Conservation (phyloP, 1,284 basidiomycete genomes). For the Ceratobasidium sp. region DNA sequence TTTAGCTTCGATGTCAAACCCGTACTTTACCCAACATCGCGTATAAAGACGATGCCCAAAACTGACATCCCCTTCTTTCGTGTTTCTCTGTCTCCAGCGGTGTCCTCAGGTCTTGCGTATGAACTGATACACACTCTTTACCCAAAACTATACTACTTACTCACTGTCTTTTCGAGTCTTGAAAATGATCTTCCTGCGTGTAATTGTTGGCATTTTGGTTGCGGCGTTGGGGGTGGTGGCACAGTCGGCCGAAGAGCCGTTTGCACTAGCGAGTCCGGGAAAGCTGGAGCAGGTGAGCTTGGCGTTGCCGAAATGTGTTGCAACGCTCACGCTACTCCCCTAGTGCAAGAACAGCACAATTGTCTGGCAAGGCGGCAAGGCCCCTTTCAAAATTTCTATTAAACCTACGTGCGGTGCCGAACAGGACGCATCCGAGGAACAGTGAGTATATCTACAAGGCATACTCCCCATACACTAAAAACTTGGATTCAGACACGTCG, state of each 20-base stretch:
- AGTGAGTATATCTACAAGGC: background rate
- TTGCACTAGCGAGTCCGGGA: slow-evolving; percentile 54
- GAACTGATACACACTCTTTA: slow-evolving; percentile 27
- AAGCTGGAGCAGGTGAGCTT: slow-evolving; percentile 60
- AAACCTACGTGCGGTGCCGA: slow-evolving; percentile 40
- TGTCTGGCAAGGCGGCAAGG: slow-evolving; percentile 60
- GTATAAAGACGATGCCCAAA: background rate
- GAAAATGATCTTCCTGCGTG: slow-evolving; percentile 17
- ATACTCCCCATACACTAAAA: background rate
- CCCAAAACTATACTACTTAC: slow-evolving; percentile 7
- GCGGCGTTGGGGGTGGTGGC: slow-evolving; percentile 12
- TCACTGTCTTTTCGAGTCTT: slow-evolving; percentile 9
- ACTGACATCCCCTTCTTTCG: slow-evolving; percentile 16
- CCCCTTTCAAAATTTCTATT: slow-evolving; percentile 66
- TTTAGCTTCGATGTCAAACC: slow-evolving; percentile 6
- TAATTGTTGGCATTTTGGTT: slow-evolving; percentile 1
- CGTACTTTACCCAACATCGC: background rate
- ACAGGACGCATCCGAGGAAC: slow-evolving; percentile 24
- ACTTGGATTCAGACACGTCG: slow-evolving; percentile 1
- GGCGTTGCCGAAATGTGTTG: slow-evolving; percentile 8
- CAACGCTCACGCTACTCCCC: slow-evolving; percentile 1
- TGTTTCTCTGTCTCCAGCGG: background rate
- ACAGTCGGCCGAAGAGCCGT: slow-evolving; percentile 18
- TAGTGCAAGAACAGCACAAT: slow-evolving; percentile 65
- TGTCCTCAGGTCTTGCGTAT: slow-evolving; percentile 19